Evolutionary conservation across 352 stramenopile species (phyloP), one percentile per base, ranked within the genome.

Genomic region (Pythium oligandrum): DNA sequence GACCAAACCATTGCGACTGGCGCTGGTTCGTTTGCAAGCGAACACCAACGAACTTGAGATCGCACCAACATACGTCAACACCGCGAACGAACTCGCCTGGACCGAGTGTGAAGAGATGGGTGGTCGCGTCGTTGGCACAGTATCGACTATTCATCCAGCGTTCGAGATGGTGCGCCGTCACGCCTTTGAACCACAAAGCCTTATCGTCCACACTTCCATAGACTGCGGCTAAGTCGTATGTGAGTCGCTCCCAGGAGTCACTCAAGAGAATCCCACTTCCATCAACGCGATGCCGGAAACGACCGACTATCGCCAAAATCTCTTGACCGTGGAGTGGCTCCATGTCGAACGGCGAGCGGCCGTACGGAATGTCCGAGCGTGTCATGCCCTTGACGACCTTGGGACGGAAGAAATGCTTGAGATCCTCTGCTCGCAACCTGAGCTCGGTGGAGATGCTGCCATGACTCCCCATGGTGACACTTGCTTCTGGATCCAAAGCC

Each of bases 11-110:
- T 35, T 51, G 64, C 51, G 64, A 70, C 45, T 64, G 57, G 34
- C 64, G 64, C 35, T 67, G 62, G 51, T 73, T 73, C 6, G 60
- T 73, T 3, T 67, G 64, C 4, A 73, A 46, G 34, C 65, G 61
- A 9, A 73, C 9, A 2, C 61, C 65, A 9, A 63, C 39, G 36
- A 59, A 36, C 3, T 35, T 26, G 36, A 30, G 48, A 35, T 67
- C 54, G 6, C 26, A 12, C 60, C 60, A 63, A 3, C 46, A 51
- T 5, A 67, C 31, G 39, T 67, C 60, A 2, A 67, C 37, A 12
- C 38, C 53, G 7, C 60, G 60, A 9, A 63, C 54, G 35, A 67
- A 54, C 45, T 67, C 54, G 3, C 60, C 60, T 2, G 54, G 60
- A 0, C 60, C 60, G 0, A 67, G 40, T n/a, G 63, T 54, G 39